Evolutionary conservation across 2,329 filamentous ascomycete genomes (phyloP), one percentile per base, ranked within the genome.

Genomic region (Ophiocordyceps sinensis): DNA sequence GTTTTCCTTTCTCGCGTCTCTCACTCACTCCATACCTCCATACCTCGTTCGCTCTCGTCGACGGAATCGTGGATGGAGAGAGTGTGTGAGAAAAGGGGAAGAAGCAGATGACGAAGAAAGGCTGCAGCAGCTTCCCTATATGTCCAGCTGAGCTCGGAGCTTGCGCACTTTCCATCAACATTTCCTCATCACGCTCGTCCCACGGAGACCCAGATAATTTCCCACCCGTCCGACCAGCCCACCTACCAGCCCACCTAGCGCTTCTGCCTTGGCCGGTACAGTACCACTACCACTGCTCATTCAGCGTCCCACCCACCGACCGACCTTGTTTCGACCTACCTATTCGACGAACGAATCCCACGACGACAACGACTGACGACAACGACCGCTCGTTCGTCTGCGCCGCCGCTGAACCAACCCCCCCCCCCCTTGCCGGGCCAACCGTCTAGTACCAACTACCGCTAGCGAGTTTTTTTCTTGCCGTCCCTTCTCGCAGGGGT

Each of bases 271-370:
- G 32, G 12, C 32, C 5, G 14, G n/a, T 8, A n/a, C 31, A n/a
- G 31, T 15, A 26, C 35, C 35, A 7, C 44, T 44, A 42, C 47
- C 47, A 46, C 51, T 48, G 4, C 15, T 36, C 17, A 6, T 13
- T 52, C 52, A 53, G 52, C 52, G 55, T 46, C 50, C 50, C 14
- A 7, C 14, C 32, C 57, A 59, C 44, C 44, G 44, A 46, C 46
- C 38, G 44, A 40, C 38, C 42, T 36, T 43, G 42, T 36, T 43
- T 41, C 43, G 41, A 44, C 44, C 45, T 37, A 15, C 32, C n/a
- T 35, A 15, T 15, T 35, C 9, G 14, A 35, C 32, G n/a, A 35
- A 9, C 32, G 32, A 35, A 35, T 35, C 32, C 32, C 14, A 17
- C 32, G 32, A 35, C 32, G 32, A 35, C 32, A 15, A 35, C 32